phyloP scores from a whole-genome alignment of 352 stramenopile species.

The Albugo candida region DNA sequence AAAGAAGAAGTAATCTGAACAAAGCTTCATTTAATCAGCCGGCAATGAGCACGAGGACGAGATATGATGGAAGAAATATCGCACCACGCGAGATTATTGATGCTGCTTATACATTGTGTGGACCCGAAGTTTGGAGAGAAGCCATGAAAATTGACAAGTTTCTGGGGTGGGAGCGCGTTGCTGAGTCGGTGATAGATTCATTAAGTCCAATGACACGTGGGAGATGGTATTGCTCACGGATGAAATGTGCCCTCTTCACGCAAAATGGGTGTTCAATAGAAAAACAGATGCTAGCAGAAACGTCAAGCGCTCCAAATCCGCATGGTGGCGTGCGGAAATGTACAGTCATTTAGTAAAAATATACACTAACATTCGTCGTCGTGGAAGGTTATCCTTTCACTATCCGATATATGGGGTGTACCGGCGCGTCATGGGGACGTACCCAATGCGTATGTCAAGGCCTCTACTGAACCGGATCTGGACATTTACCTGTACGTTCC shows the following conservation, averaged over 20 bases:
- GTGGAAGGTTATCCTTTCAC: slow-evolving; percentile 3
- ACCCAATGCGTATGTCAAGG: slow-evolving; percentile 3
- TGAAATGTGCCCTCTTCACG: not conserved
- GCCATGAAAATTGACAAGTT: too few species aligned
- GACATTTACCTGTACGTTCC: slow-evolving; percentile 2
- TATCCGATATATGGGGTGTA: not conserved
- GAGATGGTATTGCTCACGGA: not conserved
- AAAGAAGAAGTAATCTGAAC: too few species aligned
- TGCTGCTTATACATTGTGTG: too few species aligned
- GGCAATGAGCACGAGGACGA: too few species aligned
- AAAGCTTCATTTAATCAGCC: too few species aligned
- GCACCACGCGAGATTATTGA: not conserved
- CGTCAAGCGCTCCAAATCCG: slow-evolving; percentile 5
- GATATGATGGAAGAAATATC: too few species aligned
- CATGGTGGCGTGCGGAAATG: slow-evolving; percentile 1
- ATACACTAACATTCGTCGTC: not conserved
- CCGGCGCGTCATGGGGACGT: slow-evolving; percentile 1
- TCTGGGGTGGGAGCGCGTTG: too few species aligned
- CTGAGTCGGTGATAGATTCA: not conserved
- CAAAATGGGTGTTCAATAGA: slow-evolving; percentile 5
- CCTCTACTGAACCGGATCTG: not conserved
- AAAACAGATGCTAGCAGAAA: not conserved
- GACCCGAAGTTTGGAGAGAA: too few species aligned
- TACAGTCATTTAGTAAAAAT: not conserved
- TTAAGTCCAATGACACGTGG: slow-evolving; percentile 2